Evolutionary conservation across 768 basidiomycete genomes (phyloP), one percentile per base, ranked within the genome.

Genomic region (Galerina marginata): DNA sequence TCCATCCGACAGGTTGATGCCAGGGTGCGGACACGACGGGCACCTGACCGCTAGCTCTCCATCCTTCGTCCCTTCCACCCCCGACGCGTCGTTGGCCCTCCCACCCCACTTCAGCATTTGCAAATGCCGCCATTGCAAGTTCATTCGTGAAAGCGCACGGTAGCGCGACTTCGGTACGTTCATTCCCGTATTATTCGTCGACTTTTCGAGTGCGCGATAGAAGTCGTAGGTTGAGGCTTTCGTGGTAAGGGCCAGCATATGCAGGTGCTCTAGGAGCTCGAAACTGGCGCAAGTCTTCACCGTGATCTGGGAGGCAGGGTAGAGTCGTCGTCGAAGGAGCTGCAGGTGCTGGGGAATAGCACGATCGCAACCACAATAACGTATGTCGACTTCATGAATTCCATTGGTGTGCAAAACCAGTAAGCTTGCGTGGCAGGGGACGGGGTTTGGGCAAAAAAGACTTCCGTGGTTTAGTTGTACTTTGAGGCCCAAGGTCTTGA

Each of bases 401-500:
- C 65, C 65, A 14, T 61, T 66, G 1, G 59, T 58, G 38, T 64
- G 59, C 0, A 66, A 40, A 20, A 66, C 52, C 2, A 33, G n/a
- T 14, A 66, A 40, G 5, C 38, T 40, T 20, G 60, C 38, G 42
- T 59, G 23, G 33, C 47, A 42, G 4, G 53, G 33, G 2, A 36
- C 23, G 3, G 59, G 53, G 14, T 43, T 25, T 10, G 44, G 36
- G 25, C 53, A 61, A 10, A 5, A 42, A 2, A 23, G 15, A 11
- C 40, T 25, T 3, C 48, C 10, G 39, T 61, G 59, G 37, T 54
- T 54, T 36, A 59, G 58, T 6, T 59, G 58, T 1, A 59, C 11
- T 1, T 25, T 25, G 11, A 59, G 45, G 2, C 58, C 58, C 9
- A 59, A 1, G 11, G 45, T 50, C 38, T 48, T 46, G 9, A 58